These are phyloP conservation scores for Tanacetum coccineum DNA, from an alignment of 129 eudicot genomes.

Conservation along the genomic window DNA sequence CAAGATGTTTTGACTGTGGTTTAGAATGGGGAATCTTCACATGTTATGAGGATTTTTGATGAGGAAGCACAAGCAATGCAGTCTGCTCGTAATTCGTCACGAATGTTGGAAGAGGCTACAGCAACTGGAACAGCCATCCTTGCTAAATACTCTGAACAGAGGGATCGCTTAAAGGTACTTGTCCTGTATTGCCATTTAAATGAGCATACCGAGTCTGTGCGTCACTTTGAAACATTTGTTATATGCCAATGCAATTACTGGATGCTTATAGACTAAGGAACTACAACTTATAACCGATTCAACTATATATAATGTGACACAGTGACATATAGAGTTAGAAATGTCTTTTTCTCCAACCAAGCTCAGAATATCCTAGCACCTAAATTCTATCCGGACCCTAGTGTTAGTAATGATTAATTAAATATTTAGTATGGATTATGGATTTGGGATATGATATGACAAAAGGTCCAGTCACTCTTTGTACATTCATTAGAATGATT, in stretches of 20 bases:
- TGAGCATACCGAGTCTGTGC: too few species aligned
- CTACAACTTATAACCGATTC: not conserved
- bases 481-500: not conserved
- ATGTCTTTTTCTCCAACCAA: not conserved
- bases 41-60: constrained; percentile 71
- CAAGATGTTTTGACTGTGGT: constrained; percentile 27
- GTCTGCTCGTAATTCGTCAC: constrained; percentile 55
- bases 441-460: constrained; percentile 5
- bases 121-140: constrained; percentile 79
- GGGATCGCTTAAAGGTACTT: constrained; percentile 79
- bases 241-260: not conserved
- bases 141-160: constrained; percentile 71
- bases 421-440: not conserved
- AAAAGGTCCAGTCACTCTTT: not conserved
- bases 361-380: not conserved
- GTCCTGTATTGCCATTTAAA: not conserved
- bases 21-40: constrained; percentile 85
- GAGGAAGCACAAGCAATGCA: constrained; percentile 88
- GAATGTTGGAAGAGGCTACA: constrained; percentile 72
- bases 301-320: not conserved
- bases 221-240: not conserved
- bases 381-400: not conserved
- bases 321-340: not conserved
- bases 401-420: not conserved
- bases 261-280: not conserved